Base-by-base conservation (phyloP, 352 stramenopile species). In the Phytopythium delawarense region DNA sequence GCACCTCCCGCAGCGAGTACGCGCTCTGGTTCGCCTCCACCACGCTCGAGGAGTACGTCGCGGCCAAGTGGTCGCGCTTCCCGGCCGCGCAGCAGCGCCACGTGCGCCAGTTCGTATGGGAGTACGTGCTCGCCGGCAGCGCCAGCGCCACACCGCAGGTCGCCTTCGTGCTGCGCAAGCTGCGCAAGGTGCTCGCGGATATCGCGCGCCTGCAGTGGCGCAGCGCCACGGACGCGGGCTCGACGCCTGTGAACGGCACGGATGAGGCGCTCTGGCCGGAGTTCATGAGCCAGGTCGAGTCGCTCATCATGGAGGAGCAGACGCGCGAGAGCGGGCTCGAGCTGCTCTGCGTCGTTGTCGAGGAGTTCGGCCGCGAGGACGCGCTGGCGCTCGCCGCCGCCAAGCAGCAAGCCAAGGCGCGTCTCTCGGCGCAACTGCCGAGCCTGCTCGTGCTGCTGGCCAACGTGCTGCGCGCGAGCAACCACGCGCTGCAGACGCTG, bases 321-420 rank as follows among this genome's bases (percentile, higher is more conserved):
- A 76, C 76, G 32, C 62, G 78, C 4, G 65, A 78, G 61, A 76
- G 59, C 32, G 83, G 83, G 8, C 66, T 92, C 20, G 74, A 92
- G 56, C 66, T 92, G 40, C 61, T 92, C 2, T 56, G 61, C 30
- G 79, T 91, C 2, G 68, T 92, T 1, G 76, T 70, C 28, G 83
- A 92, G 48, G 83, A 92, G 66, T 91, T 92, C 66, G 81, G 83
- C 8, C 81, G 83, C 20, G 81, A 92, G 0, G 79, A 89, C 59
- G 78, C 79, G 16, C 57, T 84, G 8, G 75, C 75, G 30, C 62
- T 90, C 23, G 79, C 83, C 12, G 69, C 68, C 23, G 40, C 68
- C 11, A 89, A 88, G 68, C 67, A 59, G 2, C 72, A 74, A 23
- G 83, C 75, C 4, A 78, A 84, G 49, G 18, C 30, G 12, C 71